Conservation (phyloP, 1,284 basidiomycete species). For the Cutaneotrichosporon cavernicola region DNA sequence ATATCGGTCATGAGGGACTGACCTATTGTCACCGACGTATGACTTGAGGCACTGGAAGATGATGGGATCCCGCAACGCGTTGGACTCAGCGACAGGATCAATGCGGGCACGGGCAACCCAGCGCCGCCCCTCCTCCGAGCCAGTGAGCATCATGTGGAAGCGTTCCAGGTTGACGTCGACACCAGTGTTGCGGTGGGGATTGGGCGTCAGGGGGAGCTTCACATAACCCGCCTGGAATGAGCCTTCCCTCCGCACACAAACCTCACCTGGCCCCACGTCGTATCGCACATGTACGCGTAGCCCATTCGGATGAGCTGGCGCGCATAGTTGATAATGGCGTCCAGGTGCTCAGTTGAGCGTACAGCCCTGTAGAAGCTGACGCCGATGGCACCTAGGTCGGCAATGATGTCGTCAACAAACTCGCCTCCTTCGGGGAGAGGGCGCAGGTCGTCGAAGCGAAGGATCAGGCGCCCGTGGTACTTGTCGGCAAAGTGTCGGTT, state of each 20-base stretch:
- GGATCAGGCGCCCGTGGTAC: constrained; percentile 1
- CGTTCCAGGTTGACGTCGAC: not conserved
- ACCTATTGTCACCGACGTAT: not conserved
- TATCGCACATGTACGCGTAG: constrained; percentile 8
- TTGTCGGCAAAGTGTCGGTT: constrained; percentile 13
- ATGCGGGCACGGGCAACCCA: constrained; percentile 6
- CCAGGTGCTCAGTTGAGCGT: not conserved
- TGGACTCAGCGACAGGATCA: not conserved
- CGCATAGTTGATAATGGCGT: not conserved
- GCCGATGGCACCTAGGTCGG: constrained; percentile 1
- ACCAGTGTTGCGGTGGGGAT: not conserved
- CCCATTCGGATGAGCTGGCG: constrained; percentile 3
- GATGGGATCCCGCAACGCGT: constrained; percentile 7
- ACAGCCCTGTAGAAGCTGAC: not conserved
- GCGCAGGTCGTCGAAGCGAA: constrained; percentile 10
- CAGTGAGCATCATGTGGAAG: constrained; percentile 1
- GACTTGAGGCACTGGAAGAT: not conserved
- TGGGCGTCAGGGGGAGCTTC: not conserved
- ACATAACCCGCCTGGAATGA: constrained; percentile 1
- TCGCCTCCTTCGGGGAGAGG: not conserved
- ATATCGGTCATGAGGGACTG: not conserved
- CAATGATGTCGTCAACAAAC: constrained; percentile 3
- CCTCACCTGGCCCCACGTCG: not conserved
- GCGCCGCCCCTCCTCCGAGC: not conserved
- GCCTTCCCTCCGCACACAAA: no score